Evolutionary conservation across 2,329 filamentous ascomycete species (phyloP), one percentile per base, ranked within the genome.

Genomic region (Xylaria hypoxylon): DNA sequence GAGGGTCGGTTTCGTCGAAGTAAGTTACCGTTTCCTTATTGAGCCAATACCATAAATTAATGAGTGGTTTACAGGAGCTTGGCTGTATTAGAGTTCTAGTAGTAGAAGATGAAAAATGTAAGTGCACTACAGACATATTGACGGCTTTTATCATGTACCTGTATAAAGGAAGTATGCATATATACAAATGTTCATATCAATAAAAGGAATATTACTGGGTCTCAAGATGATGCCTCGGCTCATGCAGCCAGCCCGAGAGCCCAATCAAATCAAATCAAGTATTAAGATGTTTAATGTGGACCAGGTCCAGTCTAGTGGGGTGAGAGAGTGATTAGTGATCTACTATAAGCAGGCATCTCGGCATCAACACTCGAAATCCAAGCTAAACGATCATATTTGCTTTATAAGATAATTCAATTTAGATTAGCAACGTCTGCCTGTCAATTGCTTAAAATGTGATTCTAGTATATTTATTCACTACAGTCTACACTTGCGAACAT

Each of bases 21-120:
- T 69, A 72, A 73, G 74, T 68, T 28, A 17, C 15, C 48, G 5
- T 42, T 31, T 19, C 13, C 24, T 11, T n/a, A 17, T 19, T 19
- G 50, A 31, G 3, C 22, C 3, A 22, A 11, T 10, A 59, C 10
- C 10, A 17, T n/a, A 17, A 17, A 31, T 13, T 68, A 38, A 68
- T 26, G 42, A 62, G 2, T n/a, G 7, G 24, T 38, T 2, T 50
- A 22, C 47, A 76, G 74, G 74, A 67, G 73, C 74, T 22, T 76
- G 74, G 74, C 69, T 76, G 38, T 76, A 75, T 61, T 76, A 66
- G 68, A n/a, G n/a, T n/a, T n/a, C n/a, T n/a, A n/a, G 38, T 76
- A 75, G 59, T 76, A 66, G 68, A 24, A 11, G 3, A 24, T 38
- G 13, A 35, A 6, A 51, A 38, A 22, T 13, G 33, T 50, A 50